These are phyloP conservation scores for Geotrichum cucujoidarum DNA, from an alignment of 1,139 yeast species.

Conservation along the genomic window DNA sequence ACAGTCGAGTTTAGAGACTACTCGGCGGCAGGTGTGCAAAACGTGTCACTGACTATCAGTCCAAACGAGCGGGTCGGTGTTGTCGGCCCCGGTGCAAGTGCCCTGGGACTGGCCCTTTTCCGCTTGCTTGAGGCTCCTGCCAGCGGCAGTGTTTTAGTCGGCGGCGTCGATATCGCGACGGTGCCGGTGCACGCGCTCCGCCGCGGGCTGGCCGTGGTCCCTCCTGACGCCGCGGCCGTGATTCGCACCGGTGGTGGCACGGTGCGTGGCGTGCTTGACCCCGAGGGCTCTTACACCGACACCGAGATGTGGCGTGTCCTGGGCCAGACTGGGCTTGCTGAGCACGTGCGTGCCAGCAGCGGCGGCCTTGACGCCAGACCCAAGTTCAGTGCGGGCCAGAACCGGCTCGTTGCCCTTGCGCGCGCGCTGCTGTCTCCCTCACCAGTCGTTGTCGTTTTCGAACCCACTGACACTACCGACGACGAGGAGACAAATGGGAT, in stretches of 20 bases:
- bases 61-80: slow-evolving; percentile 77
- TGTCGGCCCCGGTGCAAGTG: slow-evolving; percentile 82
- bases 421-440: slow-evolving; percentile 63
- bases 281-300: slow-evolving; percentile 48
- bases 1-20: slow-evolving; percentile 51
- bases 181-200: slow-evolving; percentile 57
- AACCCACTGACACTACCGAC: slow-evolving; percentile 80
- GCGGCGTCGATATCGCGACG: slow-evolving; percentile 51
- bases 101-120: slow-evolving; percentile 66
- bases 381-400: slow-evolving; percentile 71
- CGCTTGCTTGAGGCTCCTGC: slow-evolving; percentile 66
- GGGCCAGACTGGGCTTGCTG: slow-evolving; percentile 76
- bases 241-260: no score
- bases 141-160: slow-evolving; percentile 52
- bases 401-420: slow-evolving; percentile 70
- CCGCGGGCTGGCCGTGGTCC: slow-evolving; percentile 59
- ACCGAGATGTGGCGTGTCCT: slow-evolving; percentile 60
- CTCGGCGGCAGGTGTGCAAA: slow-evolving; percentile 60
- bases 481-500: slow-evolving; percentile 74
- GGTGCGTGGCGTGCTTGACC: slow-evolving; percentile 62
- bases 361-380: slow-evolving; percentile 41
- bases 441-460: slow-evolving; percentile 65
- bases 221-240: slow-evolving; percentile 72
- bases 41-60: no score
- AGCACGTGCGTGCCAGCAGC: slow-evolving; percentile 50